Percentiles rank a stretch among this genome's conserved stretches.
Conservation (phyloP, 2,329 filamentous ascomycete genomes). For the Cladophialophora carrionii region DNA sequence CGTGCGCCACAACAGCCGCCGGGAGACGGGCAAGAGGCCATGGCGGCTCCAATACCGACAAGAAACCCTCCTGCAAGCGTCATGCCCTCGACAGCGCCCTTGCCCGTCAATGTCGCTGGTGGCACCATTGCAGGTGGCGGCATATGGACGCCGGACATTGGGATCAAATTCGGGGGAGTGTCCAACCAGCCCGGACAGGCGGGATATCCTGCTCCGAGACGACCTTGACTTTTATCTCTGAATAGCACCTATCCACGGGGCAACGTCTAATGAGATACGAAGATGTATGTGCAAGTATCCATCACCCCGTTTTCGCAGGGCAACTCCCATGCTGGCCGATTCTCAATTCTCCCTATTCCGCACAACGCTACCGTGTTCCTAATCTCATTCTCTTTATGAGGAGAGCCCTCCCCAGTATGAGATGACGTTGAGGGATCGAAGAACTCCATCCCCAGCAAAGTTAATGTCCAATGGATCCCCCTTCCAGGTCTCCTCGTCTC, state of each 20-base stretch:
- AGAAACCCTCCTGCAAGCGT: slow-evolving; percentile 57
- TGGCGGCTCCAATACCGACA: slow-evolving; percentile 55
- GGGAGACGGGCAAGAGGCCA: slow-evolving; percentile 36
- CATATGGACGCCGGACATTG: slow-evolving; percentile 80
- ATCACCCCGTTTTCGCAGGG: background rate
- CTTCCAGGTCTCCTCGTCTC: background rate
- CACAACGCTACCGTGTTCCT: background rate
- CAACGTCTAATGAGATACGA: background rate
- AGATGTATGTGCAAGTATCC: background rate
- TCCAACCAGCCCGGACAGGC: slow-evolving; percentile 33
- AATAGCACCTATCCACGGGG: background rate
- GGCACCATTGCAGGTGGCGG: slow-evolving; percentile 46
- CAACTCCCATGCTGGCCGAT: background rate
- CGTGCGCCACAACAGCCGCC: slow-evolving; percentile 43
- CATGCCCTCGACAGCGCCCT: slow-evolving; percentile 45
- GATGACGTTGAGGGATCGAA: background rate
- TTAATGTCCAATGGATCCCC: no score
- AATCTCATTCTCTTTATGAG: background rate
- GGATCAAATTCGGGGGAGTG: slow-evolving; percentile 71
- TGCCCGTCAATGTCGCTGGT: slow-evolving; percentile 26
- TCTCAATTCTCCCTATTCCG: background rate
- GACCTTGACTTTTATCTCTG: background rate
- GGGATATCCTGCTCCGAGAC: slow-evolving; percentile 31
- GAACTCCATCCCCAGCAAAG: no score
- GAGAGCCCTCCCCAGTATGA: background rate